Evolutionary conservation across 352 stramenopile species (phyloP).

Genomic region (Phytophthora pseudosyringae): DNA sequence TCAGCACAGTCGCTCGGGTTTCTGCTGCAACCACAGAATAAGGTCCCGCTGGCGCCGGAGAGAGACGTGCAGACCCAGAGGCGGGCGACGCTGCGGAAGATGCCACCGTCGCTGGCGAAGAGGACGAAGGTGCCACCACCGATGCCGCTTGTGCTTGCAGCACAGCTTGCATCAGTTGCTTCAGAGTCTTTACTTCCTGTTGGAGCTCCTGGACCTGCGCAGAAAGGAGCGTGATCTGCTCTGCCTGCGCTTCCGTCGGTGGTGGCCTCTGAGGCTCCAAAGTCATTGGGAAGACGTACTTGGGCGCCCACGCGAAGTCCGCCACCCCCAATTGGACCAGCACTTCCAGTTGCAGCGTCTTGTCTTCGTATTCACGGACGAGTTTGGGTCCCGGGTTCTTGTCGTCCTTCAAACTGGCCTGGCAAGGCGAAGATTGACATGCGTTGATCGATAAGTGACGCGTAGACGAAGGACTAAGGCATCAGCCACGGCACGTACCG

Average conservation of each 20-base stretch:
- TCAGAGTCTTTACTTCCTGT: conserved; percentile 33
- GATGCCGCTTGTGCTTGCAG: conserved; percentile 15
- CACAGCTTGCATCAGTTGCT: conserved; percentile 31
- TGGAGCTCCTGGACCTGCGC: conserved; percentile 39
- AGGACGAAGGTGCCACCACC: not conserved
- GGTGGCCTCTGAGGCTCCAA: conserved; percentile 1
- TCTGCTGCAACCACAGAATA: conserved; percentile 1
- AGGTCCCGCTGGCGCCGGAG: not conserved
- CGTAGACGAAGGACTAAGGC: not conserved
- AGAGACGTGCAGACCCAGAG: not conserved
- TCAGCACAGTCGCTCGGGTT: not conserved
- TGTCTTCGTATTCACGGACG: conserved; percentile 20
- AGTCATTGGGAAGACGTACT: conserved; percentile 32
- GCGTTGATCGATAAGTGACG: not conserved
- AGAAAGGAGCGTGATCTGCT: conserved; percentile 22
- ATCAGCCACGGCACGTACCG: conserved; percentile 12
- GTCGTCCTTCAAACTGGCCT: conserved; percentile 31
- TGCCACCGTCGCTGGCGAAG: not conserved
- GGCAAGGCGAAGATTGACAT: not conserved
- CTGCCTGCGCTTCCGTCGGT: conserved; percentile 9
- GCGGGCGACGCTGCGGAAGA: conserved; percentile 5
- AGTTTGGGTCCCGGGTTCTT: conserved; percentile 6
- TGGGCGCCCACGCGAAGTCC: conserved; percentile 30
- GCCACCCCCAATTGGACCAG: conserved; percentile 24
- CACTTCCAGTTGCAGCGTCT: conserved; percentile 29